phyloP scores from a whole-genome alignment of 345 rosid species.

The Rhodamnia rubescens region DNA sequence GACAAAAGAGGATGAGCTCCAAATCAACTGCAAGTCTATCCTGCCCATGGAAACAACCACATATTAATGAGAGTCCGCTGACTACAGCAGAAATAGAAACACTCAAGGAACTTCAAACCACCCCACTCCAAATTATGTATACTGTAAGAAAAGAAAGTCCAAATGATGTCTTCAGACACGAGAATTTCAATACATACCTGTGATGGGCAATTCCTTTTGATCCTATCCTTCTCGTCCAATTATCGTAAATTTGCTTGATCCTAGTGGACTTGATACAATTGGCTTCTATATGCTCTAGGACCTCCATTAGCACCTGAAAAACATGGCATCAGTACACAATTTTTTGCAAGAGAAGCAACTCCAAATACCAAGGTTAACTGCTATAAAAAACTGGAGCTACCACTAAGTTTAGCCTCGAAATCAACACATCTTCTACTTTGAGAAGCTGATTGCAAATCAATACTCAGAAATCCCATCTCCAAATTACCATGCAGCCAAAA shows the following conservation, averaged over 20 bases:
- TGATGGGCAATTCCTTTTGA: conserved; percentile 9
- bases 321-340: background rate
- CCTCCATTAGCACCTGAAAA: conserved; percentile 51
- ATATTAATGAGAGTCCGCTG: background rate
- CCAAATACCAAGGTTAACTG: background rate
- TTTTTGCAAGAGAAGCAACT: background rate
- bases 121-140: background rate
- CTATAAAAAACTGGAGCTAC: background rate
- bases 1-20: conserved; percentile 52
- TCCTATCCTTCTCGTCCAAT: conserved; percentile 63
- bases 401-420: background rate
- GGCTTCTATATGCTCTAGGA: conserved; percentile 31
- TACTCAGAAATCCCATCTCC: background rate
- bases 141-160: background rate
- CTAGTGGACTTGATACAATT: conserved; percentile 9
- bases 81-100: background rate
- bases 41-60: conserved; percentile 14
- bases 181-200: conserved; percentile 25
- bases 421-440: background rate
- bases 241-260: conserved; percentile 40
- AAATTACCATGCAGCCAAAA: background rate
- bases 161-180: background rate
- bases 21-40: conserved; percentile 42
- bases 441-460: background rate
- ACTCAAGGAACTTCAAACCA: background rate